A percentile compares a stretch with the other conserved stretches of the same genome.
Evolutionary conservation across 2,329 filamentous ascomycete species (phyloP).

Genomic region (Trichocomaceae sp.): DNA sequence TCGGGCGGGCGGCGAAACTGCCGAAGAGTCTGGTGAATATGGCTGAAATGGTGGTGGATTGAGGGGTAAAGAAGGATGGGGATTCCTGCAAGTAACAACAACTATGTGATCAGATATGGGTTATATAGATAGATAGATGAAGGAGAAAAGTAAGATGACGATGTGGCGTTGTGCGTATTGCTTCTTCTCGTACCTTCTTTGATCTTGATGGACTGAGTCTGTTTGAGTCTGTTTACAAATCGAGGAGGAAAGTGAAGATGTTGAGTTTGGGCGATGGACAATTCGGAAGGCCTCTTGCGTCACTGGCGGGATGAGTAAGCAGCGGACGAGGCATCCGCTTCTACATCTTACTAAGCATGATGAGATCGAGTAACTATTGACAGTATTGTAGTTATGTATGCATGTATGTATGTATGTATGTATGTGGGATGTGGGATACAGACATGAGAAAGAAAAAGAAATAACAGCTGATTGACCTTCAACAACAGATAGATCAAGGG

Average conservation of each 20-base stretch:
- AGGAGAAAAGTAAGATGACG: neutral
- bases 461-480: neutral
- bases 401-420: neutral
- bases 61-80: neutral
- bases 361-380: too few species aligned
- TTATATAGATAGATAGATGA: neutral
- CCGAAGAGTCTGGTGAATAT: constrained; percentile 68
- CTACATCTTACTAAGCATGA: neutral
- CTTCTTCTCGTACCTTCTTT: constrained; percentile 9
- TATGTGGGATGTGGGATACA: too few species aligned
- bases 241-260: neutral
- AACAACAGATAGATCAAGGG: neutral
- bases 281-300: constrained; percentile 3
- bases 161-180: neutral
- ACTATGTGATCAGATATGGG: too few species aligned
- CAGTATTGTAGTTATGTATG: neutral
- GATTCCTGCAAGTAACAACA: neutral
- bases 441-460: neutral
- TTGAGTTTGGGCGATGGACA: neutral
- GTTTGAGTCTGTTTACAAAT: neutral
- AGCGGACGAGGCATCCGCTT: neutral
- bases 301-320: constrained; percentile 11
- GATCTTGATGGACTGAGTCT: neutral
- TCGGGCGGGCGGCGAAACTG: constrained; percentile 39
- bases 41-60: constrained; percentile 56